These are phyloP conservation scores for Pulveroboletus sp. DNA, from an alignment of 1,284 basidiomycete species.

Conservation along the genomic window DNA sequence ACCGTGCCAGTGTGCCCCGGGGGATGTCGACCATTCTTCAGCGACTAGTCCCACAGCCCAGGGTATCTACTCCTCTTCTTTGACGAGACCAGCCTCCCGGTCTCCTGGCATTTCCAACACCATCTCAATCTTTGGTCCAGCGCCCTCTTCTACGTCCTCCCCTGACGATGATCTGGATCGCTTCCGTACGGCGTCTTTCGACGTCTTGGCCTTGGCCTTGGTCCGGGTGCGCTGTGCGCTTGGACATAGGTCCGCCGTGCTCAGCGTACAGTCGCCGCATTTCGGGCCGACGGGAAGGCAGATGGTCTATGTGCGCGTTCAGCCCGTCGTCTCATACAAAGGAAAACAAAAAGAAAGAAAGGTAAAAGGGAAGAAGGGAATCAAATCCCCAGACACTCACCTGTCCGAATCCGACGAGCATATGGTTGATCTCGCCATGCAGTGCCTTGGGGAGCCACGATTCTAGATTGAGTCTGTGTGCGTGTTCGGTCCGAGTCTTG, in stretches of 20 bases:
- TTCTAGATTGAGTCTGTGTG: conserved; percentile 77
- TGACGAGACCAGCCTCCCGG: not conserved
- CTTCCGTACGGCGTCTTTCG: conserved; percentile 27
- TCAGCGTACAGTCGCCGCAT: conserved; percentile 77
- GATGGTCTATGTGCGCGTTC: conserved; percentile 51
- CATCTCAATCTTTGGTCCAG: conserved; percentile 44
- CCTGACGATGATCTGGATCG: not conserved
- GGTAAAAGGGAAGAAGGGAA: not conserved
- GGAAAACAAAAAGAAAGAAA: not conserved
- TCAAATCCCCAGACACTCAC: conserved; percentile 39
- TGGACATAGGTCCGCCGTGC: conserved; percentile 55
- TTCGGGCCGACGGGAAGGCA: conserved; percentile 83
- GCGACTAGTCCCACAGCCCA: too few species aligned
- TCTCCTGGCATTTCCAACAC: conserved; percentile 25
- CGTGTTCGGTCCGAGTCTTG: not conserved
- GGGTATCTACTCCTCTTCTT: not conserved
- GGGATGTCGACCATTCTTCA: too few species aligned
- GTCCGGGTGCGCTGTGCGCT: conserved; percentile 45
- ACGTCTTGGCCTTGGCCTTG: conserved; percentile 26
- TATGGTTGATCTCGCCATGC: conserved; percentile 82
- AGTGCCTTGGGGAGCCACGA: conserved; percentile 86
- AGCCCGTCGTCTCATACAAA: not conserved
- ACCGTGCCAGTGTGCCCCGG: not conserved
- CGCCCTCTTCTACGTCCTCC: conserved; percentile 2
- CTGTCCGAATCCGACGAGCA: conserved; percentile 94